A percentile compares a stretch with the other conserved stretches of the same genome.
Evolutionary conservation across 1,139 yeast genomes (phyloP).

Genomic region (Kodamaea suecica): DNA sequence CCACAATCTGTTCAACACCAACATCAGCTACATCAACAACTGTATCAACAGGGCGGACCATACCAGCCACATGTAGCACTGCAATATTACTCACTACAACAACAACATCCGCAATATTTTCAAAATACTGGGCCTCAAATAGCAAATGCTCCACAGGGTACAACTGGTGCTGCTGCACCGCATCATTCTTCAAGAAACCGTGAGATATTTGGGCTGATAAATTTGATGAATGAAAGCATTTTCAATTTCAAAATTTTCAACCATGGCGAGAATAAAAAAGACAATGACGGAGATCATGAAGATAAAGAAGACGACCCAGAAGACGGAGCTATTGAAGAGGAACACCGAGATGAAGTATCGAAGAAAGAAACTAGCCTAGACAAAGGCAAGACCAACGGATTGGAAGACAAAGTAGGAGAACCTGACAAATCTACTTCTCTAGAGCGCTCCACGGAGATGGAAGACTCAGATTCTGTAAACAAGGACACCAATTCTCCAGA

Average conservation of each 20-base stretch:
- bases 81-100: constrained; percentile 5
- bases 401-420: neutral
- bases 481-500: constrained; percentile 3
- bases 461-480: neutral
- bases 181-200: too few species aligned
- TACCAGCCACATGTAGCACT: neutral
- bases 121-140: neutral
- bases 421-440: too few species aligned
- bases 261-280: constrained; percentile 7
- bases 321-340: constrained; percentile 8
- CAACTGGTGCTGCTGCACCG: too few species aligned
- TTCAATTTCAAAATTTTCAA: constrained; percentile 42
- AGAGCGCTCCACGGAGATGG: neutral
- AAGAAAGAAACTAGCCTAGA: constrained; percentile 6
- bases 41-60: neutral
- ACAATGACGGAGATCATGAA: constrained; percentile 11
- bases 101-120: constrained; percentile 3
- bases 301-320: constrained; percentile 10
- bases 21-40: neutral
- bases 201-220: constrained; percentile 42
- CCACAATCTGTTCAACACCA: too few species aligned
- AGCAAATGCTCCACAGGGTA: too few species aligned
- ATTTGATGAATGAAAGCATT: constrained; percentile 42
- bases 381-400: neutral
- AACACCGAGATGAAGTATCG: constrained; percentile 5